Conservation (phyloP, 2,329 filamentous ascomycete species). For the Diaporthe citriasiana region DNA sequence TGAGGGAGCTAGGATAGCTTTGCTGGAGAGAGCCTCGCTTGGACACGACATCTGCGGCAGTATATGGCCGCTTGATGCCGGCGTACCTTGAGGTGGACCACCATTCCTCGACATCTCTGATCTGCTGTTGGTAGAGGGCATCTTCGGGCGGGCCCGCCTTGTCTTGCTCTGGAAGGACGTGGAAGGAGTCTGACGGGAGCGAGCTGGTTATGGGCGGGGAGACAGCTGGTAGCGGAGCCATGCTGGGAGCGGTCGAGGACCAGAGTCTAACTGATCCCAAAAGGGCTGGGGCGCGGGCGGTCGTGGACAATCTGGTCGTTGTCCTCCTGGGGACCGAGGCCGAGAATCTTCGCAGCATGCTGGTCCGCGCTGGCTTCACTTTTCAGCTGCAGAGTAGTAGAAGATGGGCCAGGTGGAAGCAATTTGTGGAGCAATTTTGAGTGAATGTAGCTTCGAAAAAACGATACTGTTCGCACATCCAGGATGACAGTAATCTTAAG, state of each 20-base stretch:
- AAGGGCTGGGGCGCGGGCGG: background rate
- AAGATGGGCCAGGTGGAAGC: background rate
- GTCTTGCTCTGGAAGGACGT: conserved; percentile 81
- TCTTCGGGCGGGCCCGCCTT: conserved; percentile 89
- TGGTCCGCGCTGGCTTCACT: background rate
- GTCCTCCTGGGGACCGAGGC: conserved; percentile 24
- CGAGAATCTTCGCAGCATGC: conserved; percentile 41
- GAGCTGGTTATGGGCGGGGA: conserved; percentile 72
- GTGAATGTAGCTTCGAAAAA: background rate
- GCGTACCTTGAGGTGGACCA: conserved; percentile 88
- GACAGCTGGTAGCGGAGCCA: conserved; percentile 67
- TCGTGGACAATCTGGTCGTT: background rate
- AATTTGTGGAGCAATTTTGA: background rate
- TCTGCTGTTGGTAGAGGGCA: conserved; percentile 84
- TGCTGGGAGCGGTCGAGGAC: conserved; percentile 61
- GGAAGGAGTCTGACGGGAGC: conserved; percentile 83
- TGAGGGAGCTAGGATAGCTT: conserved; percentile 90
- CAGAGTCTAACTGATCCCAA: conserved; percentile 46
- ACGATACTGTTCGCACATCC: background rate
- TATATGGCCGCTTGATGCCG: conserved; percentile 93
- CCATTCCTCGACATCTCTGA: conserved; percentile 90
- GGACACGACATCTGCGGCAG: conserved; percentile 89
- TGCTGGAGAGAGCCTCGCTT: conserved; percentile 92
- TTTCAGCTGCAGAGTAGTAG: background rate
- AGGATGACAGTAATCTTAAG: background rate